Evolutionary conservation across 2,329 filamentous ascomycete genomes (phyloP).

Genomic region (Exophiala dermatitidis): DNA sequence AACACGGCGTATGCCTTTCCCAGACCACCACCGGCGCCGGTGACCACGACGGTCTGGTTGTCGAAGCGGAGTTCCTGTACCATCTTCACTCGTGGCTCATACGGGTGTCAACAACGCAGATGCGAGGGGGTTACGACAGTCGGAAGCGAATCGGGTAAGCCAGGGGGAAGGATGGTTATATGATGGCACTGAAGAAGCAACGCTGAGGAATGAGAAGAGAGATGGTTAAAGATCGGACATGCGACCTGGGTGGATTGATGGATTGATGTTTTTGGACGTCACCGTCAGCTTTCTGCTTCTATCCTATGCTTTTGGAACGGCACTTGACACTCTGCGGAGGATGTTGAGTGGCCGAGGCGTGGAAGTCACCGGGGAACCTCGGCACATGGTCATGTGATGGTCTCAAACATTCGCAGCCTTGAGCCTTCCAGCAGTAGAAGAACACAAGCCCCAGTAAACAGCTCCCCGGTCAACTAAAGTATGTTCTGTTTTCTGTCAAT

Average conservation of each 20-base stretch:
- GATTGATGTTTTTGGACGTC: neutral
- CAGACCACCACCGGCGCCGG: conserved; percentile 74
- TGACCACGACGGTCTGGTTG: conserved; percentile 82
- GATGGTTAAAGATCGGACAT: neutral
- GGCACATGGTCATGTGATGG: neutral
- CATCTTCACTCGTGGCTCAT: conserved; percentile 22
- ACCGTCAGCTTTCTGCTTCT: neutral
- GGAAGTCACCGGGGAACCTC: neutral
- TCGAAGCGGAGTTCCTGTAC: conserved; percentile 76
- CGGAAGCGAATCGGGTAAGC: too few relatives aligned
- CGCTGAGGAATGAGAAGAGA: neutral
- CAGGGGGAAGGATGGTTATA: too few relatives aligned
- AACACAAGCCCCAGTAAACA: too few relatives aligned
- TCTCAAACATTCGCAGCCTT: too few relatives aligned
- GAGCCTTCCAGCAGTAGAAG: too few relatives aligned
- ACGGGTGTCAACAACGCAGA: neutral
- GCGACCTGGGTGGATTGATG: too few relatives aligned
- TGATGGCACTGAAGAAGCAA: neutral
- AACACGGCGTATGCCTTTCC: conserved; percentile 79
- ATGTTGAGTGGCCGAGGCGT: neutral
- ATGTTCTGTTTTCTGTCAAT: too few relatives aligned
- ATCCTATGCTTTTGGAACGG: neutral
- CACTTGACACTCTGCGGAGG: neutral
- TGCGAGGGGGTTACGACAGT: neutral
- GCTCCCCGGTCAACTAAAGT: too few relatives aligned